Evolutionary conservation across 2,329 filamentous ascomycete genomes (phyloP), one percentile per base, ranked within the genome.

Genomic region (Epichloe bromicola): DNA sequence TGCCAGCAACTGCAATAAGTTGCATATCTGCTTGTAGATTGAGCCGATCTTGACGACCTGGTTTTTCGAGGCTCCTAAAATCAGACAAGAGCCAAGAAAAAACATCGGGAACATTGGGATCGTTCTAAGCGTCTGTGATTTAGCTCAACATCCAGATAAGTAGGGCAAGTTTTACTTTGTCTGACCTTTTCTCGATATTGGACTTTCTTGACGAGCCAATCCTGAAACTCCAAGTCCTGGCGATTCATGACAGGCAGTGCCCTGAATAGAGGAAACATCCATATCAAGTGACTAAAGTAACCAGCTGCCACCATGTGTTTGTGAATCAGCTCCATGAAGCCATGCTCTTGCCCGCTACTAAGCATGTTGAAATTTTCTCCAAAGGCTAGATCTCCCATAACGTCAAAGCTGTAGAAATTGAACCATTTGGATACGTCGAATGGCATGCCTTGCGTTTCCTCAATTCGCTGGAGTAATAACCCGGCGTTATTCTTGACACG

Each of bases 321-420:
- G 26, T 61, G 61, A 3, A 59, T 43, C 1, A 57, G 55, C 7
- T 52, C 57, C 57, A 64, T 62, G 26, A 56, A 64, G 48, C 58
- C 58, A 43, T 61, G 58, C 38, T 59, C 58, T 10, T 60, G 50
- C 3, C 60, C 62, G 1, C 56, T 53, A 26, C 51, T 53, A 14
- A 70, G 57, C 66, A 67, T 66, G 10, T 63, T 56, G 44, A 68
- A 70, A 5, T 60, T 57, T 33, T 62, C 59, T 1, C 64, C 66
- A 43, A 71, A 71, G 4, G 65, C 68, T 38, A 72, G 57, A 46
- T 71, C 65, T 2, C 66, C 68, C 69, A 71, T 70, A 5, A 70
- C 60, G 19, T 70, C 68, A 39, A 69, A 69, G 20, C 61, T 61
- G 48, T 64, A 67, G 43, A 65, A 66, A 49, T 61, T 64, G 46